Evolutionary conservation across 228 moss, liverwort and hornwort species (phyloP), one percentile per base, ranked within the genome.

Genomic region (Sphagnum fallax): DNA sequence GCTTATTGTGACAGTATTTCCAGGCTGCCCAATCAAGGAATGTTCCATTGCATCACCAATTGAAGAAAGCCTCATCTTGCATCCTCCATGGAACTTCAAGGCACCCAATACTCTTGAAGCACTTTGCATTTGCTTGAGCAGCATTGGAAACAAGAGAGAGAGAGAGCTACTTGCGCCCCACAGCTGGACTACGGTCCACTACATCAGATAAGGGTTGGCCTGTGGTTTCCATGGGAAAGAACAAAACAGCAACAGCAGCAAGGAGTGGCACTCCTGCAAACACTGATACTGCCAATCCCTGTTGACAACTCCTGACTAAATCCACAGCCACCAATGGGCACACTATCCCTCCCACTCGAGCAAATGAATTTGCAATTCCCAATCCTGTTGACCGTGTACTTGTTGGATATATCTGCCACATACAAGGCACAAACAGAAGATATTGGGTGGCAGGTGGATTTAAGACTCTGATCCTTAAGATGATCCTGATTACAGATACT

Each of bases 251-350:
- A n/a, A 86, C 51, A 8, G 77, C 87, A 16, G 91, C 94, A 74
- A 60, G 70, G 52, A 88, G 51, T 47, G 91, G 68, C 60, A 94
- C 75, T 63, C 63, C 82, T 4, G 91, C 70, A 69, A 94, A 94
- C 6, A 91, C 69, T 0, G 79, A 79, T 13, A 87, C 86, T 14
- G 91, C 94, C 76, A 87, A 69, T 47, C 71, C 80, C 57, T 83
- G 86, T 53, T 86, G 78, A 80, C 91, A 94, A 57, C 61, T 89
- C 69, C 80, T 73, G 53, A 94, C 94, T 5, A 94, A 71, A 52
- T 94, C 86, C 47, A 94, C 89, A 5, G 94, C 94, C 60, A 94
- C 86, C 66, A 89, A 68, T 13, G 89, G 94, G 68, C 86, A 91
- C 58, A 91, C 65, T 16, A 94, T 77, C 53, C 94, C 94, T n/a